Evolutionary conservation across 2,329 filamentous ascomycete species (phyloP).

Genomic region (Emericellopsis cladophorae): DNA sequence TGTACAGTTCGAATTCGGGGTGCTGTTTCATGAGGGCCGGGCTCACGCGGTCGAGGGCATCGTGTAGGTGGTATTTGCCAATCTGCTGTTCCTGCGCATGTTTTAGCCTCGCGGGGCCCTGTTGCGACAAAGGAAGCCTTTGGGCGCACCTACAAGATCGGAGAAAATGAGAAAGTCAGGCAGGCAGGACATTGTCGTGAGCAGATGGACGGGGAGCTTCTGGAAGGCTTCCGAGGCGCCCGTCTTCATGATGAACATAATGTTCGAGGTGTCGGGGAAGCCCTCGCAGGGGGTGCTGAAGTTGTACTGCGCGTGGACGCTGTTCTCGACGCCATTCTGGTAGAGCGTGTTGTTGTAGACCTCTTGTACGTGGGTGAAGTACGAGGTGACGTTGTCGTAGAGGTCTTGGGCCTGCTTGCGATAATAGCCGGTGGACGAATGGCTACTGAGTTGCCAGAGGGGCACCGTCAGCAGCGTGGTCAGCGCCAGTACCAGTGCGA

Average conservation of each 20-base stretch:
- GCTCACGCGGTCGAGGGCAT: slow-evolving; percentile 25
- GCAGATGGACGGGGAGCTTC: slow-evolving; percentile 39
- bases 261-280: slow-evolving; percentile 30
- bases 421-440: slow-evolving; percentile 10
- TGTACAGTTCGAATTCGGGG: slow-evolving; percentile 32
- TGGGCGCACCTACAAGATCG: slow-evolving; percentile 19
- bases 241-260: slow-evolving; percentile 43
- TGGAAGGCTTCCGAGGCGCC: slow-evolving; percentile 40
- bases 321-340: slow-evolving; percentile 17
- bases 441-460: slow-evolving; percentile 16
- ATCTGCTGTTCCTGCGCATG: slow-evolving; percentile 31
- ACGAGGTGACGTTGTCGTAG: slow-evolving; percentile 16
- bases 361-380: slow-evolving; percentile 11
- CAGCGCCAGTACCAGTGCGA: slow-evolving; percentile 13
- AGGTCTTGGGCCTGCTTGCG: slow-evolving; percentile 9
- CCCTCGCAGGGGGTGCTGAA: slow-evolving; percentile 20
- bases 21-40: slow-evolving; percentile 22
- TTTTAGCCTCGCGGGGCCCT: slow-evolving; percentile 27
- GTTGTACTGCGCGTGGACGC: slow-evolving; percentile 20
- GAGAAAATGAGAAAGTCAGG: slow-evolving; percentile 43
- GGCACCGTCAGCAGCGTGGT: slow-evolving; percentile 15
- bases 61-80: slow-evolving; percentile 28
- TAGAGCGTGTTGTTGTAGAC: slow-evolving; percentile 26
- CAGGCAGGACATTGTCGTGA: slow-evolving; percentile 37
- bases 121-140: not conserved